Conservation (phyloP, 2,329 filamentous ascomycete species). For the Botryotinia calthae region DNA sequence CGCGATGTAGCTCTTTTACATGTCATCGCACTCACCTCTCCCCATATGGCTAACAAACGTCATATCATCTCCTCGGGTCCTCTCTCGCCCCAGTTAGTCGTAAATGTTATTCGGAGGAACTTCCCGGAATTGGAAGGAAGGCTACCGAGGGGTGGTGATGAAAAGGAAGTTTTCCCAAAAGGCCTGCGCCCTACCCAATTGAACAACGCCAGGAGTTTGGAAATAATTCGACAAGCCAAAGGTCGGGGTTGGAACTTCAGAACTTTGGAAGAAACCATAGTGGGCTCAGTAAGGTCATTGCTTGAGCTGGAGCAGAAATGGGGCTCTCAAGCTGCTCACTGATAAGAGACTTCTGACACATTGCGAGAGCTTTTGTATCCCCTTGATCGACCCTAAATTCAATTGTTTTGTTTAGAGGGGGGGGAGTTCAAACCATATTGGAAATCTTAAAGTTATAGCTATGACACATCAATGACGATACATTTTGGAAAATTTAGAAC, state of each 20-base stretch:
- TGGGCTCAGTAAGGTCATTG: conserved; percentile 33
- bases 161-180: conserved; percentile 27
- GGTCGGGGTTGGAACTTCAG: conserved; percentile 31
- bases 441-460: background rate
- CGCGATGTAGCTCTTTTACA: conserved; percentile 61
- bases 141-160: conserved; percentile 44
- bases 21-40: conserved; percentile 53
- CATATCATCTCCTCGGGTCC: conserved; percentile 56
- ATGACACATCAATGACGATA: background rate
- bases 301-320: conserved; percentile 33
- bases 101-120: conserved; percentile 51
- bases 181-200: conserved; percentile 32
- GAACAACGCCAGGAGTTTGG: conserved; percentile 26
- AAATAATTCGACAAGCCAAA: conserved; percentile 21
- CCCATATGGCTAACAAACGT: conserved; percentile 56
- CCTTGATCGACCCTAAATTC: background rate
- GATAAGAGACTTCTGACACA: background rate
- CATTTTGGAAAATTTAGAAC: background rate
- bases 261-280: conserved; percentile 33
- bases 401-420: no score
- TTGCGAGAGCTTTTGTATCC: background rate
- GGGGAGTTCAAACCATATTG: no score
- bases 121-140: conserved; percentile 50
- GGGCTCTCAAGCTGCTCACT: background rate
- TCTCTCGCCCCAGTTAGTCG: conserved; percentile 58